Base-by-base conservation (phyloP, 345 rosid genomes). In the Microthlaspi erraticum region DNA sequence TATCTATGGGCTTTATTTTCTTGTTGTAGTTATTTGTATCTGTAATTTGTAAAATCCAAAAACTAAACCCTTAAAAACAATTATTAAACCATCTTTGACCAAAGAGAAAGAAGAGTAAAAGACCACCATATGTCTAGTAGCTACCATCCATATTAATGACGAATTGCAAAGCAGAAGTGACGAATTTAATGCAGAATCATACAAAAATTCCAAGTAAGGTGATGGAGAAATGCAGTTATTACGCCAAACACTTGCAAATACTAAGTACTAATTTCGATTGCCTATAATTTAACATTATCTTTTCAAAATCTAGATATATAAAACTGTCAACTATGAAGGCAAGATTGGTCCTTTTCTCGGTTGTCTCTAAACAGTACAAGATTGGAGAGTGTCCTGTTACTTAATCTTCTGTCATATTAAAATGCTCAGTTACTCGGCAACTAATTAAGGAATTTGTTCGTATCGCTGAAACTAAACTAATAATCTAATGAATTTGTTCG, bases 161-260 rank as follows among this genome's bases (percentile, higher is more conserved):
- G 20, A 44, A n/a, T 13, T 19, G 20, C 19, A 54, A 42, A 29
- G 42, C 41, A 41, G 34, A 42, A 54, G 43, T 18, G 10, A 54
- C 43, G 44, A 63, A 55, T 55, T 56, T 8, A 68, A 36, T 23
- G 54, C 46, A 57, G 29, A 20, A 45, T 68, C 57, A 2, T 45
- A 60, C 12, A 51, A 39, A 29, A 60, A 50, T 13, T 70, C 67
- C 18, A 0, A 12, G 39, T 36, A 17, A 48, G 34, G 64, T 58
- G 43, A 60, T 29, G 57, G 29, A 39, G 33, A 59, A 48, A 48
- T 20, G 7, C 58, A 69, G 49, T 26, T 64, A 36, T 26, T 29
- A 52, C 74, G 59, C 66, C 55, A 43, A 16, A 67, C 62, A 66
- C 41, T 23, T 26, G 17, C 16, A 7, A 33, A 58, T 36, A 39